Evolutionary conservation across 805 yeast genomes (phyloP), one percentile per base, ranked within the genome.

Genomic region (Metschnikowia chrysomelidarum): DNA sequence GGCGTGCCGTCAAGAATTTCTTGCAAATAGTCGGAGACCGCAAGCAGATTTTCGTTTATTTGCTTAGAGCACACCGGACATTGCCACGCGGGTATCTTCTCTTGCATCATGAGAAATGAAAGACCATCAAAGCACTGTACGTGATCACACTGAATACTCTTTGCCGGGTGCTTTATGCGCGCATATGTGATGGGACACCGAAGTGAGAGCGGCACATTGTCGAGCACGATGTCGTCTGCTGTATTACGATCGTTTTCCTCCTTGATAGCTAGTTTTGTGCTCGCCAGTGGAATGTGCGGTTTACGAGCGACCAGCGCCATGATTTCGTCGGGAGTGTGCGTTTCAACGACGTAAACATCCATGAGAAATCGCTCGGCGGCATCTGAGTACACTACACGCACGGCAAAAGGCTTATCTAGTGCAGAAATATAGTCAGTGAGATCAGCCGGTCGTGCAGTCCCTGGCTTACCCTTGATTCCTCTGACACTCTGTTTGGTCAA

Each of bases 111-210:
- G 7, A 93, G 49, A 53, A 75, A 93, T 27, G 85, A 76, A 22
- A 70, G 57, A 0, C 86, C 89, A 59, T 93, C 98, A 56, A 89
- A 87, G 54, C 98, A 89, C 50, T 85, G 91, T 11, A 87, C 62
- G 59, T 93, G 98, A 22, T 72, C 64, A 60, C 98, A 93, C 30
- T 60, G 65, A 1, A 70, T 60, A 1, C 95, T 78, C 46, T 87
- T 75, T 1, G 79, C 76, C 0, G 98, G 98, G 34, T 72, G 58
- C 36, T 67, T 64, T 72, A 93, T 82, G 38, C 85, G 71, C 7
- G 76, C 69, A 51, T 76, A 81, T 2, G 93, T 76, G 5, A 89
- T 67, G 0, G 96, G 97, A 54, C 95, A 89, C 44, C 75, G 76
- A 39, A 93, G 64, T 12, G 87, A 71, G 33, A 87, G 64, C 1